Evolutionary conservation across 495 filamentous ascomycete genomes (phyloP).

Genomic region (Aspergillus nidulans): DNA sequence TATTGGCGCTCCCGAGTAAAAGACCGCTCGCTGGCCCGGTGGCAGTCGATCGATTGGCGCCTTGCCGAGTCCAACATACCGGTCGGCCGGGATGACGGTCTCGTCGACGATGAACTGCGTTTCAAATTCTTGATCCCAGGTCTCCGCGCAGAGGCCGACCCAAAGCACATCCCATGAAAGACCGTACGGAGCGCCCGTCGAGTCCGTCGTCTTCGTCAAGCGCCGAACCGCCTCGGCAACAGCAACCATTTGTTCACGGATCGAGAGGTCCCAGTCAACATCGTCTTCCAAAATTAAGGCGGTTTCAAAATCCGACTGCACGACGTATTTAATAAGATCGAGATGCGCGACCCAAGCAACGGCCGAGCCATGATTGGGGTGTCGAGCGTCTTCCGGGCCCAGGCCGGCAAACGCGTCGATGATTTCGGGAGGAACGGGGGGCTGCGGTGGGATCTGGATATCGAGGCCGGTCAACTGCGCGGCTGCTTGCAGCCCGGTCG

Average conservation of each 20-base stretch:
- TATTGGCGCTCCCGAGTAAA: slow-evolving; percentile 32
- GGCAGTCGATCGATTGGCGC: slow-evolving; percentile 17
- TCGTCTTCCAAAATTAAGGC: slow-evolving; percentile 46
- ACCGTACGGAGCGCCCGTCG: slow-evolving; percentile 20
- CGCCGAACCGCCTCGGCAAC: slow-evolving; percentile 14
- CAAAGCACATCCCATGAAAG: slow-evolving; percentile 37
- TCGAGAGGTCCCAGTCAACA: slow-evolving; percentile 41
- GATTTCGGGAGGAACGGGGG: slow-evolving; percentile 9
- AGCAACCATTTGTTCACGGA: slow-evolving; percentile 21
- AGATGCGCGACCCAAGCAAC: slow-evolving; percentile 29
- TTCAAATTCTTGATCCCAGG: slow-evolving; percentile 13
- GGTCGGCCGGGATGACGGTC: slow-evolving; percentile 5
- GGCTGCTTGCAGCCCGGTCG: slow-evolving; percentile 11
- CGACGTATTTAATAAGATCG: slow-evolving; percentile 30
- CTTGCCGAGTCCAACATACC: slow-evolving; percentile 13
- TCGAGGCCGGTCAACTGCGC: slow-evolving; percentile 13
- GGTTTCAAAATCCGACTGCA: slow-evolving; percentile 38
- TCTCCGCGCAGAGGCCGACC: slow-evolving; percentile 41
- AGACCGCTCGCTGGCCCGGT: slow-evolving; percentile 29
- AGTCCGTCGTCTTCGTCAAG: slow-evolving; percentile 13
- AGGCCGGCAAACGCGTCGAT: slow-evolving; percentile 9
- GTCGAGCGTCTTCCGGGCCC: neutral
- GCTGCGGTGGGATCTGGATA: slow-evolving; percentile 13
- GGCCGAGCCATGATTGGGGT: slow-evolving; percentile 15
- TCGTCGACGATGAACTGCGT: slow-evolving; percentile 15